Evolutionary conservation across 2,329 filamentous ascomycete species (phyloP).

Genomic region (Phialophora verrucosa): DNA sequence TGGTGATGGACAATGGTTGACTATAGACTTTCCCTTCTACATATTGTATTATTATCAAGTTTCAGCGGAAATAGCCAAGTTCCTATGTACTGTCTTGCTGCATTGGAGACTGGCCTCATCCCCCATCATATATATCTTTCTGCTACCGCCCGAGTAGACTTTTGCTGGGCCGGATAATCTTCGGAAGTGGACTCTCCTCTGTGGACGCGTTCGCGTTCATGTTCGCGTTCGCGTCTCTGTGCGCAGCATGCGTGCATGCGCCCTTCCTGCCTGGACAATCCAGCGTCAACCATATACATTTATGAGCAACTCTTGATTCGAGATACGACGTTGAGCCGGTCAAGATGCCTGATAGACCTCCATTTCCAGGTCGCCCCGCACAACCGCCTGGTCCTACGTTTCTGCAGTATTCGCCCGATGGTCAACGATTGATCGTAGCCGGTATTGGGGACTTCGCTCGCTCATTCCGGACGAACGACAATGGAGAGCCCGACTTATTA

Average conservation of each 20-base stretch:
- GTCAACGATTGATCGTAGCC: slow-evolving; percentile 83
- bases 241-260: background rate
- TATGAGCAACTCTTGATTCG: background rate
- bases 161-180: background rate
- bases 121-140: background rate
- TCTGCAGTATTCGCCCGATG: slow-evolving; percentile 87
- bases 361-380: slow-evolving; percentile 35
- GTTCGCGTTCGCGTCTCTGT: background rate
- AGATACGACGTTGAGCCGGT: background rate
- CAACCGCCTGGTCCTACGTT: slow-evolving; percentile 85
- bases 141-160: background rate
- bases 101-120: background rate
- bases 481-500: slow-evolving; percentile 89
- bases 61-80: background rate
- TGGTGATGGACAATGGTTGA: background rate
- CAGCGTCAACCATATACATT: background rate
- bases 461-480: slow-evolving; percentile 86
- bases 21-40: background rate
- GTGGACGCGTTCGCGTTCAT: background rate
- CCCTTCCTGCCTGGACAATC: background rate
- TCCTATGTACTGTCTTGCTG: no score
- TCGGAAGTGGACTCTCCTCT: background rate
- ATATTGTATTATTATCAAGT: background rate
- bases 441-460: slow-evolving; percentile 93
- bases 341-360: slow-evolving; percentile 38